Conservation (phyloP, 2,329 filamentous ascomycete species). For the Microsporum ferrugineum region DNA sequence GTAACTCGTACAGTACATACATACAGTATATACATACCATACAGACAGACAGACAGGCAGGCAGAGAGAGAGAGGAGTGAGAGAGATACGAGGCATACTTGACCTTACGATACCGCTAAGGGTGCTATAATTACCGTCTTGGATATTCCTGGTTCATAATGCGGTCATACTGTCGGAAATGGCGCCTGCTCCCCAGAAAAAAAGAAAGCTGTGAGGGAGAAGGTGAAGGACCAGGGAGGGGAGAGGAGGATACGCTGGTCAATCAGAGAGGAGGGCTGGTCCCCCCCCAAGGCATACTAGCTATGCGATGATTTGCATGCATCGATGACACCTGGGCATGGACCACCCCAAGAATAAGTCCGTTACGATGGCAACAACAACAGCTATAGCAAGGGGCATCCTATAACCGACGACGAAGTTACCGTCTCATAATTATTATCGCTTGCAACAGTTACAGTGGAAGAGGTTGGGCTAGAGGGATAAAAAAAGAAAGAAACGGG, state of each 20-base stretch:
- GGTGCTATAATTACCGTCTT: not conserved
- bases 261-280: not conserved
- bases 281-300: not conserved
- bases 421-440: not conserved
- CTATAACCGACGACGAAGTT: not conserved
- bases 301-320: not conserved
- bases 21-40: not conserved
- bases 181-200: conserved; percentile 1
- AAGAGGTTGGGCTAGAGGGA: not conserved
- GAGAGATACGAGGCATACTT: not conserved
- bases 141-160: not conserved
- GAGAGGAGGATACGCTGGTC: not conserved
- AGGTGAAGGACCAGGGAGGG: not conserved
- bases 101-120: not conserved
- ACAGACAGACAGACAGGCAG: not conserved
- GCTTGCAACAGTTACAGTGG: not conserved
- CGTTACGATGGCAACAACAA: not conserved
- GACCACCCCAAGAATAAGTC: not conserved
- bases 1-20: not conserved
- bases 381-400: not conserved
- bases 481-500: not conserved
- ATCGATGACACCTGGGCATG: not conserved
- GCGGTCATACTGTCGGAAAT: not conserved
- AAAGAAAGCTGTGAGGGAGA: not conserved
- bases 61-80: not conserved